A percentile compares a stretch with the other conserved stretches of the same genome.
phyloP scores from a whole-genome alignment of 148 eudicot genomes.

The Rhododendron kiyosumense region DNA sequence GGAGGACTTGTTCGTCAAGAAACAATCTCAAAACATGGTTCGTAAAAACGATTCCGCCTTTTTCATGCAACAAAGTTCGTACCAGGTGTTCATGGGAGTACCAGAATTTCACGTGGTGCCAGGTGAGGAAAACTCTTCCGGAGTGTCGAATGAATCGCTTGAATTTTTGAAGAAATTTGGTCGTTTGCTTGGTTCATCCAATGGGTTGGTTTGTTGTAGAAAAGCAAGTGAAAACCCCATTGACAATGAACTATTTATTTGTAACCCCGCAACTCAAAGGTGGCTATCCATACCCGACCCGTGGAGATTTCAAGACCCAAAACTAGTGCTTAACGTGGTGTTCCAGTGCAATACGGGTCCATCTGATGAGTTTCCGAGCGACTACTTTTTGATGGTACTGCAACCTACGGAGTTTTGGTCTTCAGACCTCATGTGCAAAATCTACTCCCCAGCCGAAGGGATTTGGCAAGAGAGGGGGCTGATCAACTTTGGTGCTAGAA shows the following conservation, averaged over 20 bases:
- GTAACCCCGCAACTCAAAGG: not conserved
- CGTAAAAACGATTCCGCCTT: not conserved
- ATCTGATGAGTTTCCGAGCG: not conserved
- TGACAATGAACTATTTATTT: not conserved
- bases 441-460: not conserved
- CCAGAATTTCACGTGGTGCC: not conserved
- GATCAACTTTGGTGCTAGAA: not conserved
- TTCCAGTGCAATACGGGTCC: not conserved
- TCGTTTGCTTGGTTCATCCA: not conserved
- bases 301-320: not conserved
- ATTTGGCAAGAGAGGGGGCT: not conserved
- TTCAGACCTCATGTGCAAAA: not conserved
- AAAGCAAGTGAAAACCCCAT: not conserved
- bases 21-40: not conserved
- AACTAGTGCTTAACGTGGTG: not conserved
- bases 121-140: not conserved
- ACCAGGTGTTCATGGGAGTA: not conserved
- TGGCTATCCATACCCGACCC: not conserved
- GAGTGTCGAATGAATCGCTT: not conserved
- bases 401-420: not conserved
- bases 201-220: not conserved
- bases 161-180: not conserved
- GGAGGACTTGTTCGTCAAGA: not conserved
- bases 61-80: not conserved
- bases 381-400: not conserved